phyloP scores from a whole-genome alignment of 2,329 filamentous ascomycete species.

The Claviceps purpurea region DNA sequence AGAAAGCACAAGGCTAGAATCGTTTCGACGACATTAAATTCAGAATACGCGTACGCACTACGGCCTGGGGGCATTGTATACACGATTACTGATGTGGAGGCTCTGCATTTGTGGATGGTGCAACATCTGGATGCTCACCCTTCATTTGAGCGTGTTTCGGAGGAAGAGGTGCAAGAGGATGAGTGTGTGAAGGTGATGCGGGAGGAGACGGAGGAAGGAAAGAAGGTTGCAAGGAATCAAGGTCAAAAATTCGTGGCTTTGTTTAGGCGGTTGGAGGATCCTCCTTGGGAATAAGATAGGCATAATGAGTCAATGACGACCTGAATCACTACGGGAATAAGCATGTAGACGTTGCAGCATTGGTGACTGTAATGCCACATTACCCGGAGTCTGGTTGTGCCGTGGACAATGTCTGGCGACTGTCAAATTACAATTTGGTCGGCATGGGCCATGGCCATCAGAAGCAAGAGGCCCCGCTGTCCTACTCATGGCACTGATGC shows the following conservation, averaged over 20 bases:
- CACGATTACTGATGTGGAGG: conserved; percentile 94
- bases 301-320: too few relatives aligned
- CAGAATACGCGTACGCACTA: conserved; percentile 85
- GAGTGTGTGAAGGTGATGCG: conserved; percentile 62
- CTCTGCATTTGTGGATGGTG: conserved; percentile 88
- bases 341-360: not conserved
- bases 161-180: conserved; percentile 54
- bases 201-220: conserved; percentile 87
- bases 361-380: not conserved
- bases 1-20: conserved; percentile 96
- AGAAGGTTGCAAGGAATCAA: conserved; percentile 86
- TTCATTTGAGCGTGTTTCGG: conserved; percentile 62
- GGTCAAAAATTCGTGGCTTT: conserved; percentile 86
- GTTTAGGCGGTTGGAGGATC: conserved; percentile 69
- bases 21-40: conserved; percentile 73
- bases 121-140: conserved; percentile 67
- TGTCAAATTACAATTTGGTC: too few relatives aligned
- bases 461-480: not conserved
- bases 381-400: not conserved
- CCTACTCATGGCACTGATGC: not conserved
- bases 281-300: conserved; percentile 47
- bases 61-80: conserved; percentile 77
- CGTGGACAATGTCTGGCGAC: not conserved
- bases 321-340: not conserved
- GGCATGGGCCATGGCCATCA: too few relatives aligned